These are phyloP conservation scores for Backusella westeae DNA, from an alignment of 192 early-diverging fungal genomes.

Conservation along the genomic window DNA sequence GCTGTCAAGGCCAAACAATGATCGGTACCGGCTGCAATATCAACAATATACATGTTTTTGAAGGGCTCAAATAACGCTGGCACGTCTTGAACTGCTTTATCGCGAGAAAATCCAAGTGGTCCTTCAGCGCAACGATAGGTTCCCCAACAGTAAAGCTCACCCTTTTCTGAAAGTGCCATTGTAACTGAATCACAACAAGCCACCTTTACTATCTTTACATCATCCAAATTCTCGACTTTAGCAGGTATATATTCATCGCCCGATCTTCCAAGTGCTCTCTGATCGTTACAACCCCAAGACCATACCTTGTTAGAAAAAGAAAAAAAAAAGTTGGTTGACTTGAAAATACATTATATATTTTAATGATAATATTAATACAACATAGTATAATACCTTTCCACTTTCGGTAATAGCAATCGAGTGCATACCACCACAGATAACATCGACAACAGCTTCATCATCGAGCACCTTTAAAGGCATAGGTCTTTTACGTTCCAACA, in stretches of 20 bases:
- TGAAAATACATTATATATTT: neutral
- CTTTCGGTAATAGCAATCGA: slow-evolving; percentile 71
- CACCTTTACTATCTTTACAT: slow-evolving; percentile 67
- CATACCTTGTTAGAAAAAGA: slow-evolving; percentile 53
- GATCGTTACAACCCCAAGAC: slow-evolving; percentile 97
- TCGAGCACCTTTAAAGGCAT: slow-evolving; percentile 63
- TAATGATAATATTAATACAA: neutral
- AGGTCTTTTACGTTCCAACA: slow-evolving; percentile 77
- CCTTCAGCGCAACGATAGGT: slow-evolving; percentile 81
- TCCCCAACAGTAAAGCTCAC: slow-evolving; percentile 86
- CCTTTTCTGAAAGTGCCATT: slow-evolving; percentile 73
- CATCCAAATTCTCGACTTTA: slow-evolving; percentile 70
- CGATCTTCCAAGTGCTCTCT: slow-evolving; percentile 74
- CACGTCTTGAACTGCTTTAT: slow-evolving; percentile 58
- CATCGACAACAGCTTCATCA: slow-evolving; percentile 71
- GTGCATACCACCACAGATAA: slow-evolving; percentile 87
- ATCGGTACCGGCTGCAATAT: slow-evolving; percentile 81
- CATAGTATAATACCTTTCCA: slow-evolving; percentile 63
- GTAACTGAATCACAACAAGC: slow-evolving; percentile 85
- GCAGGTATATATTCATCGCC: slow-evolving; percentile 70
- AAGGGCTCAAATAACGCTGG: slow-evolving; percentile 62
- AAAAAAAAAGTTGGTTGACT: neutral
- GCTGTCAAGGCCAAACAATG: slow-evolving; percentile 76
- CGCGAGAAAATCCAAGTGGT: slow-evolving; percentile 77
- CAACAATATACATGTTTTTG: slow-evolving; percentile 58